These are phyloP conservation scores for Huntiella moniliformis DNA, from an alignment of 2,329 filamentous ascomycete species.

Conservation along the genomic window DNA sequence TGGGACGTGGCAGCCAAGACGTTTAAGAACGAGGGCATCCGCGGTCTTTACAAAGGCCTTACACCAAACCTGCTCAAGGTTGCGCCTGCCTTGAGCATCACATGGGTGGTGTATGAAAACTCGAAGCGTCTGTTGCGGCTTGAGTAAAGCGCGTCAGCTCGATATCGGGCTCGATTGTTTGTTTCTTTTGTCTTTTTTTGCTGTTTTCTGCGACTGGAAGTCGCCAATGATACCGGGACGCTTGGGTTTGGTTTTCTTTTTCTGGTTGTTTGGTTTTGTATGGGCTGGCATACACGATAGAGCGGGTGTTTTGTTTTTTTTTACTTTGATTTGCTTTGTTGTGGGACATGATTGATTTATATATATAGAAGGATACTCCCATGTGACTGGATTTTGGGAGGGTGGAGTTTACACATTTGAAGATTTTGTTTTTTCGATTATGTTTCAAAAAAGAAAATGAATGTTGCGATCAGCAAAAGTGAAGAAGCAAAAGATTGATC, in stretches of 20 bases:
- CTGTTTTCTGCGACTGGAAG: constrained; percentile 25
- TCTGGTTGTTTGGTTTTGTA: background rate
- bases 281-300: background rate
- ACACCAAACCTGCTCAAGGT: constrained; percentile 95
- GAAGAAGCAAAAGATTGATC: constrained; percentile 1
- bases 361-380: no score
- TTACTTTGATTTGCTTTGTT: constrained; percentile 1
- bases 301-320: background rate
- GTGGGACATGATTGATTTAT: background rate
- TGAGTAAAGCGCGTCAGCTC: constrained; percentile 19
- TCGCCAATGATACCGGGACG: background rate
- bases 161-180: constrained; percentile 16
- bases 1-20: constrained; percentile 77
- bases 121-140: constrained; percentile 52
- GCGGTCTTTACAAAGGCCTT: constrained; percentile 83
- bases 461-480: background rate
- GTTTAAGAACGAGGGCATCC: constrained; percentile 59
- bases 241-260: constrained; percentile 3
- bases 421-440: background rate
- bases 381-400: no score
- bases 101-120: constrained; percentile 85
- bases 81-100: constrained; percentile 85
- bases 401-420: background rate
- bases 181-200: constrained; percentile 29
- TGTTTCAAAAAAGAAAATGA: background rate